phyloP scores from a whole-genome alignment of 2,329 filamentous ascomycete species.

The Coniella lustricola region DNA sequence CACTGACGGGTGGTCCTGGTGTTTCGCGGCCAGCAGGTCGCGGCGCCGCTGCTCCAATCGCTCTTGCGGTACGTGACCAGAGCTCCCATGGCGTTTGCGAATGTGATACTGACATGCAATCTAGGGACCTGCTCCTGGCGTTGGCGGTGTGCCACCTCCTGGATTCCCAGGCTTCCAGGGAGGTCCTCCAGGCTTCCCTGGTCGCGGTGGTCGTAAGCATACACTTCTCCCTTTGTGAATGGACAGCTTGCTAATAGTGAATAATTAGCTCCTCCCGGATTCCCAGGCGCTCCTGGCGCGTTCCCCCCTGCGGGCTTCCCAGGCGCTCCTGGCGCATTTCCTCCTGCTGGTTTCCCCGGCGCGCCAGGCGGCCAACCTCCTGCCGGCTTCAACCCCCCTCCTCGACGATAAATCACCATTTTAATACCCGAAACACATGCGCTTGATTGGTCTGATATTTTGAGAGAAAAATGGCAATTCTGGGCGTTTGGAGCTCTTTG shows the following conservation, averaged over 20 bases:
- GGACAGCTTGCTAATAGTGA: background rate
- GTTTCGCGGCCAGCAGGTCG: slow-evolving; percentile 87
- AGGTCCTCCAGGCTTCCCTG: slow-evolving; percentile 44
- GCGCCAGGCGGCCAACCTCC: slow-evolving; percentile 48
- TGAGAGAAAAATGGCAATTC: slow-evolving; percentile 2
- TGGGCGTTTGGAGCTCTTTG: slow-evolving; percentile 10
- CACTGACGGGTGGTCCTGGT: slow-evolving; percentile 76
- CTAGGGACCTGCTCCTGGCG: slow-evolving; percentile 74
- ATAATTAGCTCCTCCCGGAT: slow-evolving; percentile 41
- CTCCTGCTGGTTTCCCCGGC: slow-evolving; percentile 34
- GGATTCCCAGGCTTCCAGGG: slow-evolving; percentile 45
- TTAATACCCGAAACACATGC: slow-evolving; percentile 10
- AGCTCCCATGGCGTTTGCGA: background rate
- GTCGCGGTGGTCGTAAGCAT: slow-evolving; percentile 49
- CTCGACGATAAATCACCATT: slow-evolving; percentile 41
- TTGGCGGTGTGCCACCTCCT: slow-evolving; percentile 64
- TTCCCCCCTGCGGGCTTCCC: slow-evolving; percentile 41
- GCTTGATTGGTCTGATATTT: slow-evolving; percentile 9
- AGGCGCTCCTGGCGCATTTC: slow-evolving; percentile 34
- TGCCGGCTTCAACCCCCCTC: slow-evolving; percentile 68
- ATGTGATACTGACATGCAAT: slow-evolving; percentile 18
- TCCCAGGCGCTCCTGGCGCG: slow-evolving; percentile 31
- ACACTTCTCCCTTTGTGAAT: slow-evolving; percentile 26
- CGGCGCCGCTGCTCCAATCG: slow-evolving; percentile 63
- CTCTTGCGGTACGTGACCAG: slow-evolving; percentile 60